These are phyloP conservation scores for Phytophthora pseudosyringae DNA, from an alignment of 352 stramenopile genomes.

Conservation along the genomic window DNA sequence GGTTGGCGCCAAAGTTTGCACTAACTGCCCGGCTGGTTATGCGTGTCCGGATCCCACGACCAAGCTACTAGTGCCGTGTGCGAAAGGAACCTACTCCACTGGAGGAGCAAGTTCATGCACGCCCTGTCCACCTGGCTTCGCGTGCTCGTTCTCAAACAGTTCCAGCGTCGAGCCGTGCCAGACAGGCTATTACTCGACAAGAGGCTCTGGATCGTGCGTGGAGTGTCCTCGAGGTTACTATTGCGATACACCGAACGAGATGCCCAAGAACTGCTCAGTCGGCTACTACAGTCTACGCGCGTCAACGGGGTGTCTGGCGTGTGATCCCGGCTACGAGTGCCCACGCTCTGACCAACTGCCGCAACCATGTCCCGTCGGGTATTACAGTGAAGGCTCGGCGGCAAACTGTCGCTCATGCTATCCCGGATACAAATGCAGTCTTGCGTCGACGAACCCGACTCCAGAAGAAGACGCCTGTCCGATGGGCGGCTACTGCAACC, in stretches of 20 bases:
- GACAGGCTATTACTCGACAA: slow-evolving; percentile 71
- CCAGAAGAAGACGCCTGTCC: slow-evolving; percentile 85
- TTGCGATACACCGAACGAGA: slow-evolving; percentile 70
- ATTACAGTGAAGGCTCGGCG: slow-evolving; percentile 82
- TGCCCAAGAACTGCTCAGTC: slow-evolving; percentile 74
- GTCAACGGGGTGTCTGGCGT: slow-evolving; percentile 71
- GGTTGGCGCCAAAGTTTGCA: slow-evolving; percentile 57
- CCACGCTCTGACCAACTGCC: slow-evolving; percentile 70
- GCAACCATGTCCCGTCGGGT: slow-evolving; percentile 86
- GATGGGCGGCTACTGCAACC: slow-evolving; percentile 91
- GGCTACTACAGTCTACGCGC: slow-evolving; percentile 83
- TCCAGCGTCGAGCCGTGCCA: slow-evolving; percentile 64
- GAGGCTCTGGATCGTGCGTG: slow-evolving; percentile 64
- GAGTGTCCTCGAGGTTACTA: slow-evolving; percentile 84
- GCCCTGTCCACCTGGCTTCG: slow-evolving; percentile 80
- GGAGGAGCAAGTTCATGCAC: slow-evolving; percentile 58
- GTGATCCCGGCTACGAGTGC: slow-evolving; percentile 86
- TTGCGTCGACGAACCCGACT: slow-evolving; percentile 83
- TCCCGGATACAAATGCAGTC: slow-evolving; percentile 81
- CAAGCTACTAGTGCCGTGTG: slow-evolving; percentile 53
- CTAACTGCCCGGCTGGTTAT: slow-evolving; percentile 71
- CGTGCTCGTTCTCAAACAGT: slow-evolving; percentile 72
- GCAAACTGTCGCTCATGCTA: slow-evolving; percentile 70
- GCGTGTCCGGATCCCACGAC: slow-evolving; percentile 70
- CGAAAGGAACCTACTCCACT: slow-evolving; percentile 62